phyloP scores from a whole-genome alignment of 2,329 filamentous ascomycete genomes.

The Thelonectria olida region DNA sequence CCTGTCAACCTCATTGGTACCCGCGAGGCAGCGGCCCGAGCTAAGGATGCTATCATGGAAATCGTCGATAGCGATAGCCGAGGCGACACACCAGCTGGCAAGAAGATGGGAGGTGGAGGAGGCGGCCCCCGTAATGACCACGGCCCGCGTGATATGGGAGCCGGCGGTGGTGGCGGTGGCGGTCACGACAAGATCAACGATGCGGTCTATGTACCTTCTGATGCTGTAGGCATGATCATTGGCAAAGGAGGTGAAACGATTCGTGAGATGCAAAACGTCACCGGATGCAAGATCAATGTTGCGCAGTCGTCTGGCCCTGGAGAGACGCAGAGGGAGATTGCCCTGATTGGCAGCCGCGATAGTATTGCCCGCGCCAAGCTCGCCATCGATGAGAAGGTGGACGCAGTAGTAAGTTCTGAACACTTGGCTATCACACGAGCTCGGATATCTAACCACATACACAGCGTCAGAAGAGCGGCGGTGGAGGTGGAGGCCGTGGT shows the following conservation, averaged over 20 bases:
- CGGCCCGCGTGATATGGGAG: slow-evolving; percentile 45
- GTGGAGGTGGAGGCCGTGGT: slow-evolving; percentile 54
- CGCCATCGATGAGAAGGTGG: slow-evolving; percentile 91
- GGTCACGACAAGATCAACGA: slow-evolving; percentile 79
- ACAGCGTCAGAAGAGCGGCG: slow-evolving; percentile 63
- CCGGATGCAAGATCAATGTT: slow-evolving; percentile 95
- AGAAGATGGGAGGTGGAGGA: slow-evolving; percentile 39
- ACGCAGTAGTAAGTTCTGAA: slow-evolving; percentile 76
- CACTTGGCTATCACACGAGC: neutral
- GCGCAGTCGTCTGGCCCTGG: slow-evolving; percentile 80
- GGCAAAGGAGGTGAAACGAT: slow-evolving; percentile 95
- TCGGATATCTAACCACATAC: slow-evolving; percentile 41
- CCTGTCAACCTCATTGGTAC: slow-evolving; percentile 91
- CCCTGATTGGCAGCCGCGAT: slow-evolving; percentile 79
- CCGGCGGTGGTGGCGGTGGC: slow-evolving; percentile 30
- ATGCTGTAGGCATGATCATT: slow-evolving; percentile 96
- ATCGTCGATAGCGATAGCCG: slow-evolving; percentile 92
- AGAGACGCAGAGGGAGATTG: slow-evolving; percentile 86
- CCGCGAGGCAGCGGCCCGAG: slow-evolving; percentile 75
- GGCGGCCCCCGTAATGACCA: slow-evolving; percentile 33
- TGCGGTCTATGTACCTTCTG: slow-evolving; percentile 85
- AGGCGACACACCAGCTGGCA: slow-evolving; percentile 53
- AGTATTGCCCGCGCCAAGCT: slow-evolving; percentile 83
- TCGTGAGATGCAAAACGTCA: slow-evolving; percentile 88
- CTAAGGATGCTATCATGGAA: slow-evolving; percentile 90